Evolutionary conservation across 192 early-diverging fungal species (phyloP).

Genomic region (Rhizophagus sp.): DNA sequence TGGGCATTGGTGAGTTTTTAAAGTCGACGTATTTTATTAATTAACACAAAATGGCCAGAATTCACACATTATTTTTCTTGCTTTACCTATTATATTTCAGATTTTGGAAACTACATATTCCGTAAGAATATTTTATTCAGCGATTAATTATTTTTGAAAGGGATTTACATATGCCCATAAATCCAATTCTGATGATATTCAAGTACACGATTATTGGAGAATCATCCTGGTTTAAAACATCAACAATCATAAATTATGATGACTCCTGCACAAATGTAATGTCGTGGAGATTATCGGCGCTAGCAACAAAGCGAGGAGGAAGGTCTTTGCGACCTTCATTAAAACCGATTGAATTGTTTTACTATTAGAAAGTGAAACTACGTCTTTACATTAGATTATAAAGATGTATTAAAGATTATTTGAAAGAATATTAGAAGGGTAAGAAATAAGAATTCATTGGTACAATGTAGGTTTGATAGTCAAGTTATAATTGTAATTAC

Average conservation of each 20-base stretch:
- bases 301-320: not conserved
- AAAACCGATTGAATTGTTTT: not conserved
- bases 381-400: conserved; percentile 1
- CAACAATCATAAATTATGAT: conserved; percentile 8
- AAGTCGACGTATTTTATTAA: not conserved
- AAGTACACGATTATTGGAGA: not conserved
- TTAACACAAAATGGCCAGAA: no score
- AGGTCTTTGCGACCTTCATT: not conserved
- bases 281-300: not conserved
- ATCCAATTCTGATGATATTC: not conserved
- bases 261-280: not conserved
- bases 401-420: not conserved
- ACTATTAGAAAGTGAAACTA: conserved; percentile 42
- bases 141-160: not conserved
- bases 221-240: not conserved
- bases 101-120: not conserved
- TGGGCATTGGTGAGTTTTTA: not conserved
- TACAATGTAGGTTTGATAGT: not conserved
- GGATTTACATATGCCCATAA: no score
- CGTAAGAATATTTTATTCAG: not conserved
- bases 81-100: not conserved
- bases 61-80: no score
- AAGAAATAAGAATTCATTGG: not conserved
- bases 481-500: no score
- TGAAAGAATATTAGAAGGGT: not conserved